Evolutionary conservation across 2,329 filamentous ascomycete species (phyloP), one percentile per base, ranked within the genome.

Genomic region (Nectriaceae sp.): DNA sequence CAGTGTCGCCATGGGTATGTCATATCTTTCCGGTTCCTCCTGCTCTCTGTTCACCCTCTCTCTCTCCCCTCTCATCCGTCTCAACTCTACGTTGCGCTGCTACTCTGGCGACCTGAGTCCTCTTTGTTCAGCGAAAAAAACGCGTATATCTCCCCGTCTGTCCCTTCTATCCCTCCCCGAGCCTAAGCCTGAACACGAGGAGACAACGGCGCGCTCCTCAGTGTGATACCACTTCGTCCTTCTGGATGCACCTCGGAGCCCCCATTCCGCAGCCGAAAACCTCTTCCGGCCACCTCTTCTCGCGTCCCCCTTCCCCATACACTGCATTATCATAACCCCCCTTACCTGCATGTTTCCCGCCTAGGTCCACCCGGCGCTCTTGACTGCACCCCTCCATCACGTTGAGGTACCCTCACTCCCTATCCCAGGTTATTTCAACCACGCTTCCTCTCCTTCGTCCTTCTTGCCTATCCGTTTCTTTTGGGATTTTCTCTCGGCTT

Each of bases 321-420:
- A 59, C 58, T 67, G 65, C 56, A 66, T 69, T 65, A 62, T 66
- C 62, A 58, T 51, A 61, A 21, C 16, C 37, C 71, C 68, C 69
- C 69, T 67, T 68, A 71, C 65, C 65, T 75, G 72, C 73, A 73
- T 74, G 66, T 72, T 66, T 68, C 68, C 70, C 68, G 69, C 69
- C 70, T 70, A 66, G 70, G 65, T 72, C 73, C 70, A 72, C 72
- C 68, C 70, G 64, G 43, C 66, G 64, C 60, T 60, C 59, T 61
- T 63, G 47, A 54, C 57, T 51, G 55, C 65, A 66, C 65, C 68
- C 67, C 65, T 70, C 68, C 65, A 63, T 59, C 64, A 61, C 65
- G 63, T 29, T 40, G 38, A 59, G 56, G 60, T 62, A 62, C 60
- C 53, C 55, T 61, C 52, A 59, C 59, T 63, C 60, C 61, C 59